Conservation (phyloP, 2,329 filamentous ascomycete species). For the Penicillium sp. region DNA sequence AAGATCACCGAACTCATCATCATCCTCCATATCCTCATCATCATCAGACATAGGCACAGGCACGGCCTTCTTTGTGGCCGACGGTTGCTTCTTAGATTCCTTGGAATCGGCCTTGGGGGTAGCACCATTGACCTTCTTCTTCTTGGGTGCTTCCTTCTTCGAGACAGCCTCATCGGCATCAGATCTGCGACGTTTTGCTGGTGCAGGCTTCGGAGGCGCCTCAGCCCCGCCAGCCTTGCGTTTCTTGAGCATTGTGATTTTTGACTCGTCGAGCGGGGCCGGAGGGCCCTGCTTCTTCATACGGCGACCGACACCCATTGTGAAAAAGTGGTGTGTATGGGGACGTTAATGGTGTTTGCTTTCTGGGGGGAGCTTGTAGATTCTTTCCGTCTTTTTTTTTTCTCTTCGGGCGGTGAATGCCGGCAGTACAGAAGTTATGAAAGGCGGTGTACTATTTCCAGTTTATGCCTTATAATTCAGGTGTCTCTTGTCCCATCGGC, state of each 20-base stretch:
- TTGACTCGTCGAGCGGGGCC: constrained; percentile 71
- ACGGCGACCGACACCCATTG: constrained; percentile 84
- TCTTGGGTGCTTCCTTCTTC: constrained; percentile 41
- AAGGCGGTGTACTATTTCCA: constrained; percentile 21
- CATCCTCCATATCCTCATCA: constrained; percentile 39
- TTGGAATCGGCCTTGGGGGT: constrained; percentile 18
- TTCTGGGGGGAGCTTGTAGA: constrained; percentile 18
- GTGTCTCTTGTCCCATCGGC: constrained; percentile 1
- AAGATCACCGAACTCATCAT: constrained; percentile 49
- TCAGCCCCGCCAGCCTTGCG: constrained; percentile 74
- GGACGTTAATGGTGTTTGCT: constrained; percentile 16
- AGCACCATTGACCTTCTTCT: constrained; percentile 37
- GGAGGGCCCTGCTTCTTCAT: constrained; percentile 96
- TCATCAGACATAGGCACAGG: constrained; percentile 27
- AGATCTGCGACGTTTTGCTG: constrained; percentile 60
- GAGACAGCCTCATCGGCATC: constrained; percentile 43
- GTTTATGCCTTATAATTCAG: constrained; percentile 13
- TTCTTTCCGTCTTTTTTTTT: constrained; percentile 33
- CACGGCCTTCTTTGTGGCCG: constrained; percentile 17
- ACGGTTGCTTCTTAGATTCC: constrained; percentile 32
- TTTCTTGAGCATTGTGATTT: constrained; percentile 65
- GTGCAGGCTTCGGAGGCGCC: constrained; percentile 42
- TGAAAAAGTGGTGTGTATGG: constrained; percentile 33
- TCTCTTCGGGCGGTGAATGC: constrained; percentile 25
- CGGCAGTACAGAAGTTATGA: constrained; percentile 22